Base-by-base conservation (phyloP, 805 yeast species). In the Saturnispora sanitii region DNA sequence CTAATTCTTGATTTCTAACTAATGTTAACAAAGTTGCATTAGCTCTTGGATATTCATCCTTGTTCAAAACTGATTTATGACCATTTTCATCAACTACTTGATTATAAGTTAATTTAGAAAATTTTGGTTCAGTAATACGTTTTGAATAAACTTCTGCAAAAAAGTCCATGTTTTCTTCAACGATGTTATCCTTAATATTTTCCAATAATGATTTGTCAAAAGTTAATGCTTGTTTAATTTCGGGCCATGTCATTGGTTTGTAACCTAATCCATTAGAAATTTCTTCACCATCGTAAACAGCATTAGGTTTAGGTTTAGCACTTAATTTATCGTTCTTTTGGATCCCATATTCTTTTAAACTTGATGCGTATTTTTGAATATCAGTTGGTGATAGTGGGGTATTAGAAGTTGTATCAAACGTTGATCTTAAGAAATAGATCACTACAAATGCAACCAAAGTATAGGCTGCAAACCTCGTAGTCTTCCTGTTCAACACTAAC, bases 1-100 rank as follows among this genome's bases (percentile, higher is more conserved):
- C 52, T 28, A 71, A 58, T 52, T 85, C 95, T n/a, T 68, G 54
- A 54, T 83, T 83, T 47, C 90, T 66, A n/a, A 82, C 94, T 41
- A 85, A 65, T 4, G 86, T 75, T 12, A 86, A 57, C 42, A 85
- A 67, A 3, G 94, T 82, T 4, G 95, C 95, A 51, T 77, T 82
- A 6, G 82, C 87, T 27, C 61, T 51, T 43, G 57, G 56, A 38
- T 58, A 58, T 41, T 55, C 60, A 39, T 53, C 60, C 41, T 56
- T 54, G 9, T 52, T 44, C 31, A 58, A 40, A 16, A 53, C 57
- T 23, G 47, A 45, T 19, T 44, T 54, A 21, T 44, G 37, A 20
- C 63, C 63, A 35, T 45, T 49, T 26, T 49, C 55, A 38, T 56
- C 56, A 32, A 46, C 41, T 12, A 45, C 51, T 33, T 49, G 58